Base-by-base conservation (phyloP, 2,329 filamentous ascomycete genomes). In the Aaosphaeria pasadenensis region DNA sequence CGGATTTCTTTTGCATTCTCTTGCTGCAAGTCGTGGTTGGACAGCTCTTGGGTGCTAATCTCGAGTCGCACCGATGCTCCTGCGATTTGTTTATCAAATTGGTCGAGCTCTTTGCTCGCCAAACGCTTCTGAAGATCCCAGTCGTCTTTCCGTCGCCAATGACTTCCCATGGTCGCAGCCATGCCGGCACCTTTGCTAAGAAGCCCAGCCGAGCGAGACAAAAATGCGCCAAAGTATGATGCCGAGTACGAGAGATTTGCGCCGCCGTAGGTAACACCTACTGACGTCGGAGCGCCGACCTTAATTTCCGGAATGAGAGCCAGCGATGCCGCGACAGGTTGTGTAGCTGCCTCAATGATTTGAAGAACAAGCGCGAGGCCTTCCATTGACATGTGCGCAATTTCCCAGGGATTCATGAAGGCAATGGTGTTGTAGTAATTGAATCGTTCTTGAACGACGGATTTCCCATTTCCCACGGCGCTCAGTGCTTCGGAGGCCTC, bases 1-100 rank as follows among this genome's bases (percentile, higher is more conserved):
- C 55, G 46, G 11, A 52, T 48, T 32, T 64, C 54, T 1, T 36
- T 33, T 6, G 57, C 41, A 4, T 56, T 11, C 7, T 59, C 53
- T 3, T 56, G 47, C 13, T 51, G 41, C 33, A 36, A n/a, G 33
- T 36, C 33, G 33, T 36, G 33, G 33, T 4, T 36, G 9, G 7
- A 9, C 9, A 36, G 33, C 33, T 36, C 33, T n/a, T 36, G 7
- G 9, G n/a, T n/a, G 9, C 9, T n/a, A 9, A 36, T 36, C 9
- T 9, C 7, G 7, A 9, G 33, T 4, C n/a, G 7, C n/a, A 36
- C n/a, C 9, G 33, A 9, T n/a, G 33, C 33, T 36, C 9, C 33
- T 9, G 9, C n/a, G 33, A 36, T 36, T n/a, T 36, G 33, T 9
- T 9, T 36, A n/a, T 36, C 33, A n/a, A 36, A 9, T 36, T 36